Percentiles rank a stretch among this genome's conserved stretches.
phyloP scores from a whole-genome alignment of 176 grass and related monocot species.

The Bolboschoenus planiculmis region DNA sequence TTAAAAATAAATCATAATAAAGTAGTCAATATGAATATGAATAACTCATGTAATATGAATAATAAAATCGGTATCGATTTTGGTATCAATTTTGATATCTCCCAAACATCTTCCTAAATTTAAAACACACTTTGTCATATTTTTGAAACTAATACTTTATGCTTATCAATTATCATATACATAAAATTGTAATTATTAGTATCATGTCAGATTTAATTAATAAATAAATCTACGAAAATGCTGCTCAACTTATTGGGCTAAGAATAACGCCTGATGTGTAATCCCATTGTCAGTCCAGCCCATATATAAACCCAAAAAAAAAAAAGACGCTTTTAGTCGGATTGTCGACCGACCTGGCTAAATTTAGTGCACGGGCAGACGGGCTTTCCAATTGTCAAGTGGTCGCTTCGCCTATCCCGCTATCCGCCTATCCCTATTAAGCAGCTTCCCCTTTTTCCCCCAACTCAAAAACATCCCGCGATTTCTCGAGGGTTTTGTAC shows the following conservation, averaged over 20 bases:
- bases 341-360: not conserved
- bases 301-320: not conserved
- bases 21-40: no score
- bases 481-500: slow-evolving; percentile 20
- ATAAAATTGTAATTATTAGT: no score
- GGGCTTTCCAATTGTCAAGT: not conserved
- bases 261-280: not conserved
- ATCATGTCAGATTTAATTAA: no score
- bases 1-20: no score
- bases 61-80: no score
- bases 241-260: not conserved
- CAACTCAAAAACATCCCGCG: not conserved
- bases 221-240: no score
- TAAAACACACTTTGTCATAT: no score
- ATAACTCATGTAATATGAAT: no score
- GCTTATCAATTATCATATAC: no score
- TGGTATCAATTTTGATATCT: no score
- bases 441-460: not conserved
- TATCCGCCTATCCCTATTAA: not conserved
- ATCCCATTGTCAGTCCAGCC: not conserved
- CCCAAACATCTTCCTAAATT: no score
- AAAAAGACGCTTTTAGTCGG: not conserved
- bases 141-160: no score
- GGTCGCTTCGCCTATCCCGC: not conserved
- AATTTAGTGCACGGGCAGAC: not conserved